Conservation (phyloP, 441 rosid species). For the Viola pubescens region DNA sequence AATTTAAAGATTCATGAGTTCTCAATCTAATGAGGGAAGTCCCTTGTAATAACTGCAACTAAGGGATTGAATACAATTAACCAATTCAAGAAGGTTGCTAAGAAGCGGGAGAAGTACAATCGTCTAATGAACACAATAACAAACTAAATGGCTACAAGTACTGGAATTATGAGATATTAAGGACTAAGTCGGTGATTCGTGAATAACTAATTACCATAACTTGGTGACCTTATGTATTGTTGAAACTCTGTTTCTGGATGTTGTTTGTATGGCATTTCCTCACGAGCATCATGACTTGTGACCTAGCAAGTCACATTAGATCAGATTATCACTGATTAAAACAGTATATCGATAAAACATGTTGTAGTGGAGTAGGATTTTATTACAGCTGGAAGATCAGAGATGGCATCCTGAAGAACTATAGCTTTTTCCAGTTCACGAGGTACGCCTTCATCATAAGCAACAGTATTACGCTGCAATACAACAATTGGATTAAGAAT, state of each 20-base stretch:
- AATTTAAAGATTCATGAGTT: background rate
- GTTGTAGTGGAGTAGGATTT: constrained; percentile 20
- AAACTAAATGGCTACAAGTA: too few species aligned
- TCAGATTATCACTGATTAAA: constrained; percentile 7
- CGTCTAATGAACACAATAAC: too few species aligned
- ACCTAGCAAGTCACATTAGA: constrained; percentile 31
- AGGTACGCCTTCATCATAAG: constrained; percentile 68
- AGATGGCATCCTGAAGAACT: constrained; percentile 76
- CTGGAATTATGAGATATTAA: too few species aligned
- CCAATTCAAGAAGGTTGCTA: background rate
- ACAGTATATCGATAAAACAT: constrained; percentile 9
- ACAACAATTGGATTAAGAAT: constrained; percentile 14
- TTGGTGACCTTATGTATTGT: constrained; percentile 58
- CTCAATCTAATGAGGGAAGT: background rate
- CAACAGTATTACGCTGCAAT: constrained; percentile 85
- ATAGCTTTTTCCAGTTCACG: constrained; percentile 61
- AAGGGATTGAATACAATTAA: background rate
- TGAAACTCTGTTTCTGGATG: constrained; percentile 80
- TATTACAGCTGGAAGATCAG: constrained; percentile 87
- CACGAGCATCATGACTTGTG: constrained; percentile 40
- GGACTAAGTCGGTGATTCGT: too few species aligned
- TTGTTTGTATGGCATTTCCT: constrained; percentile 42
- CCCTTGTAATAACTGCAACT: background rate
- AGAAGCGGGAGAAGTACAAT: too few species aligned
- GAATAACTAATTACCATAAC: constrained; percentile 37